Evolutionary conservation across 345 rosid genomes (phyloP), one percentile per base, ranked within the genome.

Genomic region (Rhodamnia argentea): DNA sequence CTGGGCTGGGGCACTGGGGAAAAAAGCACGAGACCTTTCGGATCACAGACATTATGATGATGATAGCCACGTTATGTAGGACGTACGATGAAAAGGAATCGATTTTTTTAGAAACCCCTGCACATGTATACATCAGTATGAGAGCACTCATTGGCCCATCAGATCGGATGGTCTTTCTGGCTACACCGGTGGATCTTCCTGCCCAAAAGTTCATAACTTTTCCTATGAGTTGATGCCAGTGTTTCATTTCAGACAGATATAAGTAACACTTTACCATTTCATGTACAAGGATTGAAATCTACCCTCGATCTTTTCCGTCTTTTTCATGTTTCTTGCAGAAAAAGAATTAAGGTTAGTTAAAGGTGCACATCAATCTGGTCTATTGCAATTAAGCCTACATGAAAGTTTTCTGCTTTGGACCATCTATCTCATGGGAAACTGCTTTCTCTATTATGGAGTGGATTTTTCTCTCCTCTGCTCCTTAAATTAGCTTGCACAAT

Each of bases 21-120:
- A 83, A 85, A 83, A 87, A 88, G 84, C 89, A n/a, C 83, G 89
- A 52, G 60, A 27, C 83, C 85, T 57, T 32, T 56, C 82, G 44
- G 59, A 84, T 87, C 83, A 26, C 55, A 5, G 59, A 83, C 85
- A 70, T 74, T 86, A 85, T 86, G 82, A 84, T 86, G 62, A 83
- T 89, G 44, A 37, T 54, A n/a, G 37, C 18, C 52, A 82, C 83
- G 52, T 52, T 82, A 82, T 82, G 58, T n/a, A 82, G 57, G 52
- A 11, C 15, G 47, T 70, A 9, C 81, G 47, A 70, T 18, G 26
- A 37, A 22, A 18, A 70, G 23, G 13, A 70, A 18, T 70, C 26
- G 26, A 8, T 70, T 37, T 20, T 14, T 37, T 32, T 70, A 70
- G 81, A 42, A 70, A 37, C 7, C 81, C 81, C 4, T 37, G 81